A percentile compares a stretch with the other conserved stretches of the same genome.
Conservation (phyloP, 1,139 yeast genomes). For the Taphrina betulina region DNA sequence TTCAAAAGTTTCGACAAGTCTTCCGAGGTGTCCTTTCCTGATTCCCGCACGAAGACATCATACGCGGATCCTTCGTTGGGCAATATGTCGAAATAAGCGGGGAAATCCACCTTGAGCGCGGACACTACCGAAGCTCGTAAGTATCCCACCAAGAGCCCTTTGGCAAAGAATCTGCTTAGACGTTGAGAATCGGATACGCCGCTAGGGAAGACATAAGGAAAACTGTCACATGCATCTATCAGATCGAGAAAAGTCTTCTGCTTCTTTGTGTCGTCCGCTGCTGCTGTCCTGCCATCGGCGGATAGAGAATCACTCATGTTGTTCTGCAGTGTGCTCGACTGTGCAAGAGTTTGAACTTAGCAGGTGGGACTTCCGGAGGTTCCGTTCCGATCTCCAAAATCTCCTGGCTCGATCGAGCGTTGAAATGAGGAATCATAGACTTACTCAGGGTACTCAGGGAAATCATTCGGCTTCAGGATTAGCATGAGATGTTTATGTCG, state of each 20-base stretch:
- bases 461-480: too few species aligned
- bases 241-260: slow-evolving; percentile 14
- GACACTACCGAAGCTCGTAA: slow-evolving; percentile 10
- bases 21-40: not conserved
- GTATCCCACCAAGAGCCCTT: slow-evolving; percentile 10
- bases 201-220: slow-evolving; percentile 3
- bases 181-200: not conserved
- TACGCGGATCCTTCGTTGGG: slow-evolving; percentile 18
- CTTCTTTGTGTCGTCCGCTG: too few species aligned
- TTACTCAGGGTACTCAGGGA: too few species aligned
- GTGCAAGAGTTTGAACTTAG: too few species aligned
- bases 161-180: slow-evolving; percentile 13
- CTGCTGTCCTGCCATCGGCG: too few species aligned
- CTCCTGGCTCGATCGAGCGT: too few species aligned
- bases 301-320: too few species aligned
- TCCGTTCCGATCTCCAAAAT: too few species aligned
- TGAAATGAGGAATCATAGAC: too few species aligned
- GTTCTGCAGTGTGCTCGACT: too few species aligned
- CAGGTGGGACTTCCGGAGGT: too few species aligned
- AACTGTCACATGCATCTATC: slow-evolving; percentile 20
- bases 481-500: too few species aligned
- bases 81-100: slow-evolving; percentile 16
- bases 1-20: slow-evolving; percentile 11
- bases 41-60: slow-evolving; percentile 14
- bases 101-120: slow-evolving; percentile 13